These are phyloP conservation scores for Alternaria sp. DNA, from an alignment of 2,329 filamentous ascomycete genomes.

Conservation along the genomic window DNA sequence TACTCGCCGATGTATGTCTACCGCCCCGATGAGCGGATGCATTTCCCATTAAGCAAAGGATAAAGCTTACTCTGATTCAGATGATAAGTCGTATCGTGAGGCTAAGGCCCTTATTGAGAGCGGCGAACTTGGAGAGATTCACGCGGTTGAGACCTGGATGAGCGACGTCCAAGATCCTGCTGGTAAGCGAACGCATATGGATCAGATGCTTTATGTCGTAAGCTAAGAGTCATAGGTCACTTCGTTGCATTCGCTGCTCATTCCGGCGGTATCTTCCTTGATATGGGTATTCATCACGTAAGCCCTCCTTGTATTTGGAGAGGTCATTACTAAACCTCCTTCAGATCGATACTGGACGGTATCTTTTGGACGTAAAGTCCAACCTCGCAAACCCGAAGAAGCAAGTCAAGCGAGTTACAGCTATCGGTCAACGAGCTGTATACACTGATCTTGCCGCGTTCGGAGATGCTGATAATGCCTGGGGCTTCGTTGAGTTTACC, in stretches of 20 bases:
- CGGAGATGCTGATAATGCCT: constrained; percentile 14
- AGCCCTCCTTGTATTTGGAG: no score
- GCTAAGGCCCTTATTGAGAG: constrained; percentile 7
- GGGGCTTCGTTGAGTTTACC: constrained; percentile 15
- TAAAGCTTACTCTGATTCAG: background rate
- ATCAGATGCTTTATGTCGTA: background rate
- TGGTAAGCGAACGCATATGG: background rate
- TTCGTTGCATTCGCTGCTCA: background rate
- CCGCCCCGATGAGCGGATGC: background rate
- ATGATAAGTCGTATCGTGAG: constrained; percentile 8
- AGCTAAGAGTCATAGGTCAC: background rate
- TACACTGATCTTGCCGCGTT: constrained; percentile 9
- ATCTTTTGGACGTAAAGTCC: constrained; percentile 8
- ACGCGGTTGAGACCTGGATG: constrained; percentile 10
- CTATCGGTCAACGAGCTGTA: constrained; percentile 13
- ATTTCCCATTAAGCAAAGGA: background rate
- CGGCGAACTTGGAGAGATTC: constrained; percentile 8
- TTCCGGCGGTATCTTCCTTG: background rate
- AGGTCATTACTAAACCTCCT: background rate
- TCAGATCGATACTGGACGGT: constrained; percentile 7
- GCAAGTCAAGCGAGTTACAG: constrained; percentile 12
- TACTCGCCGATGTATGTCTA: background rate
- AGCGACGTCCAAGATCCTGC: constrained; percentile 8
- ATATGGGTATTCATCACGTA: background rate
- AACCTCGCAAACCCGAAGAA: constrained; percentile 10